Evolutionary conservation across 208 protist species (phyloP).

Genomic region (Kentomonas sorsogonicus): DNA sequence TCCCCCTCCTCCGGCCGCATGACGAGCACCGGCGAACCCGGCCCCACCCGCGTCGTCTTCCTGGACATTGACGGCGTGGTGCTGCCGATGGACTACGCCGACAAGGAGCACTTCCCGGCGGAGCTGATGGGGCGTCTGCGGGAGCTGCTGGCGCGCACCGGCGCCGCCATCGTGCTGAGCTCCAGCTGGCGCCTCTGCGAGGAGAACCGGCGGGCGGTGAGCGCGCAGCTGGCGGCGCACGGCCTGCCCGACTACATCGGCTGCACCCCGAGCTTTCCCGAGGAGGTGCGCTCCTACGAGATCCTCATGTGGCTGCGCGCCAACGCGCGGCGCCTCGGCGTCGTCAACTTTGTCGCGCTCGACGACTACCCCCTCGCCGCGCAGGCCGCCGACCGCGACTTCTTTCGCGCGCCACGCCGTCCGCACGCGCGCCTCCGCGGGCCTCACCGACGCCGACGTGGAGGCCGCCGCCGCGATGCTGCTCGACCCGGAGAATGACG

Average conservation of each 20-base stretch:
- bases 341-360: conserved; percentile 74
- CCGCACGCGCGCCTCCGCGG: conserved; percentile 33
- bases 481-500: conserved; percentile 55
- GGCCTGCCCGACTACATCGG: conserved; percentile 48
- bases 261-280: conserved; percentile 40
- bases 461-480: conserved; percentile 34
- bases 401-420: conserved; percentile 65
- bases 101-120: conserved; percentile 23
- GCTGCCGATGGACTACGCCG: conserved; percentile 51
- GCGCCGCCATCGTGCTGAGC: conserved; percentile 65
- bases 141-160: conserved; percentile 35
- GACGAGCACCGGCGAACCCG: too few relatives aligned
- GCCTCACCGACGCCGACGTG: conserved; percentile 52
- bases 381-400: conserved; percentile 37
- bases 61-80: conserved; percentile 74
- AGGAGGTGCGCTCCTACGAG: conserved; percentile 31
- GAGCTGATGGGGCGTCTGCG: conserved; percentile 51
- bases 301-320: conserved; percentile 57
- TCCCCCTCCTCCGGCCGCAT: too few relatives aligned
- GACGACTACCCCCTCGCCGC: conserved; percentile 63
- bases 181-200: conserved; percentile 56
- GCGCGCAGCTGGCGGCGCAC: conserved; percentile 30
- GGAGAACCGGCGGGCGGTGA: conserved; percentile 56
- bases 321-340: conserved; percentile 41
- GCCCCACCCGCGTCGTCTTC: conserved; percentile 59